Percentiles rank a stretch among this genome's conserved stretches.
Evolutionary conservation across 768 basidiomycete genomes (phyloP).

Genomic region (Krasilnikovozyma curviuscula): DNA sequence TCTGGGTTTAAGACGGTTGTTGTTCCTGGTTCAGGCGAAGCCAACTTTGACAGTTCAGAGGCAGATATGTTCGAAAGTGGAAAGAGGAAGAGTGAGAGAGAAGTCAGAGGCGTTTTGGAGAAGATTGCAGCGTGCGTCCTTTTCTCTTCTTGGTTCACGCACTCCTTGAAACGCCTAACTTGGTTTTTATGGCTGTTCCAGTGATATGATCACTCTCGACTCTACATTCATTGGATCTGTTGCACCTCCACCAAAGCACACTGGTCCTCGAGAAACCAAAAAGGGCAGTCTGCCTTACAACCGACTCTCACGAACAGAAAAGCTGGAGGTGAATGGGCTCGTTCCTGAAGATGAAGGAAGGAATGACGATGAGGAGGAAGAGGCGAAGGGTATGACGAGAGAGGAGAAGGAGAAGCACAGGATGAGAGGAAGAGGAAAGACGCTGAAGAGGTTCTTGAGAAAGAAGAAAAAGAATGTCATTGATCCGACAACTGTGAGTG

Average conservation of each 20-base stretch:
- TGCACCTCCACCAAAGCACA: neutral
- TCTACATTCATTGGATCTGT: constrained; percentile 24
- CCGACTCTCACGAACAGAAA: constrained; percentile 58
- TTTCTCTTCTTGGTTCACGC: neutral
- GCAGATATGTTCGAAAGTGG: constrained; percentile 86
- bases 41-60: constrained; percentile 82
- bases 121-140: constrained; percentile 35
- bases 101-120: constrained; percentile 75
- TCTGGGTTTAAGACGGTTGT: constrained; percentile 65
- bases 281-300: constrained; percentile 40
- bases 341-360: constrained; percentile 26
- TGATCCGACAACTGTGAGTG: constrained; percentile 44
- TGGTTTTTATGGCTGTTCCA: constrained; percentile 41
- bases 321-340: constrained; percentile 55
- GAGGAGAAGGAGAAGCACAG: constrained; percentile 39
- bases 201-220: constrained; percentile 64
- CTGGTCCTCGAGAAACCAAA: neutral
- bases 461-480: constrained; percentile 92
- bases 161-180: neutral
- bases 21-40: constrained; percentile 80
- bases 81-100: constrained; percentile 62
- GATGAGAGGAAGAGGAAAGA: constrained; percentile 69
- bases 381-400: constrained; percentile 16
- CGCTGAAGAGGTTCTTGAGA: constrained; percentile 58
- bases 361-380: constrained; percentile 34